Evolutionary conservation across 2,329 filamentous ascomycete genomes (phyloP).

Genomic region (Daldinia sp.): DNA sequence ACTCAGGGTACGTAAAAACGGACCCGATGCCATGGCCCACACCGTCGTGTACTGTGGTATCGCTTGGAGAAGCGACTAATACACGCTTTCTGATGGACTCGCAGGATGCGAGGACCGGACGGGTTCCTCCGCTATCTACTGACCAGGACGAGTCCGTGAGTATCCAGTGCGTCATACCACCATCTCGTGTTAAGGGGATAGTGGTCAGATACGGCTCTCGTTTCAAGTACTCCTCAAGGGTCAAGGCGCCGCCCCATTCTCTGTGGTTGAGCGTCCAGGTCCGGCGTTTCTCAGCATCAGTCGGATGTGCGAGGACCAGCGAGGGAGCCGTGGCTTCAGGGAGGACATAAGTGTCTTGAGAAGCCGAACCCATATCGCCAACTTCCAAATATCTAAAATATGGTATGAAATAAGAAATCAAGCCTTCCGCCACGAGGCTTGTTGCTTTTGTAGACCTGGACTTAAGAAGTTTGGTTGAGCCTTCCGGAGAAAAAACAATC

Average conservation of each 20-base stretch:
- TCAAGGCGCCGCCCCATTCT: conserved; percentile 67
- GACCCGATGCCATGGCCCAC: conserved; percentile 78
- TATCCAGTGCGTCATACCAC: conserved; percentile 70
- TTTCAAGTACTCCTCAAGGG: conserved; percentile 62
- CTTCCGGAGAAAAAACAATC: not conserved
- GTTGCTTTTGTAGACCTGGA: not conserved
- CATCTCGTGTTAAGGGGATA: conserved; percentile 64
- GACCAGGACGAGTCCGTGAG: conserved; percentile 55
- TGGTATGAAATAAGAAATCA: not conserved
- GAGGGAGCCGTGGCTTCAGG: conserved; percentile 48
- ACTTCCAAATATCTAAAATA: not conserved
- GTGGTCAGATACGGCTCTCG: conserved; percentile 67
- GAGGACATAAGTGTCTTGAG: conserved; percentile 38
- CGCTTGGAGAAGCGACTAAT: conserved; percentile 51
- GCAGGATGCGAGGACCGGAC: conserved; percentile 68
- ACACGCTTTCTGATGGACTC: conserved; percentile 70
- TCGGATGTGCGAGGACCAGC: conserved; percentile 64
- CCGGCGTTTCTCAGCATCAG: conserved; percentile 59
- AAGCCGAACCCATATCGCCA: conserved; percentile 47
- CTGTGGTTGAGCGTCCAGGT: conserved; percentile 65
- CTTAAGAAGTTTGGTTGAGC: not conserved
- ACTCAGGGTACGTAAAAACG: conserved; percentile 76
- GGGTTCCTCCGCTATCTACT: conserved; percentile 46
- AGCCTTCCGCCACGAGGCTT: not conserved
- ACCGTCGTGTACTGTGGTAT: conserved; percentile 57